Evolutionary conservation across 306 rosid genomes (phyloP), one percentile per base, ranked within the genome.

Genomic region (apple (Malus domestica)): DNA sequence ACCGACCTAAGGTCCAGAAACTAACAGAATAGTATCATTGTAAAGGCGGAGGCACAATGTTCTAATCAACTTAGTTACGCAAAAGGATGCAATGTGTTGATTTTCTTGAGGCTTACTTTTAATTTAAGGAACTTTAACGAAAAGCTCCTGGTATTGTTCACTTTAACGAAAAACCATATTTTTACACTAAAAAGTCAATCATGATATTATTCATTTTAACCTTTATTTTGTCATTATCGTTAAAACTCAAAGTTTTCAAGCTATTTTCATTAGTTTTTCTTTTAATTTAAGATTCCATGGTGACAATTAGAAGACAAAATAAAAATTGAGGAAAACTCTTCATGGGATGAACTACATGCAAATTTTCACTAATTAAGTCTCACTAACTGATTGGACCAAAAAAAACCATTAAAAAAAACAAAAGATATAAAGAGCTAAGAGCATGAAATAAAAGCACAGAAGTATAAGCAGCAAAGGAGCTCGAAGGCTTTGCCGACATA

Each of bases 401-500:
- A 77, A 65, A 81, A 64, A 27, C 0, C 27, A 27, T 27, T 27
- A 27, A 22, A 80, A 83, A 73, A 7, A 80, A 84, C 61, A 55
- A 8, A 58, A 82, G 80, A 87, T 73, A 81, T 79, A 77, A 67
- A 63, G 78, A 23, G 40, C 67, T 58, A 63, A 76, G 80, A 68
- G 65, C 73, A 82, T 73, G 63, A 82, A 87, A 83, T 70, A 64
- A 79, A 82, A 79, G 76, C 85, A 87, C 83, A 76, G 61, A 75
- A 80, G 30, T 70, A 59, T 30, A n/a, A 55, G 74, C 65, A 61
- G 79, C 77, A 82, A 82, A 76, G 85, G 68, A 84, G 79, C 85
- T 74, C 76, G 84, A 80, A 70, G 86, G 78, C 82, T 86, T 78
- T 82, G 75, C 94, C 96, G 85, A 87, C 77, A 49, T 90, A 87